A percentile compares a stretch with the other conserved stretches of the same genome.
Evolutionary conservation across 306 rosid species (phyloP).

Genomic region (Pyrus communis): DNA sequence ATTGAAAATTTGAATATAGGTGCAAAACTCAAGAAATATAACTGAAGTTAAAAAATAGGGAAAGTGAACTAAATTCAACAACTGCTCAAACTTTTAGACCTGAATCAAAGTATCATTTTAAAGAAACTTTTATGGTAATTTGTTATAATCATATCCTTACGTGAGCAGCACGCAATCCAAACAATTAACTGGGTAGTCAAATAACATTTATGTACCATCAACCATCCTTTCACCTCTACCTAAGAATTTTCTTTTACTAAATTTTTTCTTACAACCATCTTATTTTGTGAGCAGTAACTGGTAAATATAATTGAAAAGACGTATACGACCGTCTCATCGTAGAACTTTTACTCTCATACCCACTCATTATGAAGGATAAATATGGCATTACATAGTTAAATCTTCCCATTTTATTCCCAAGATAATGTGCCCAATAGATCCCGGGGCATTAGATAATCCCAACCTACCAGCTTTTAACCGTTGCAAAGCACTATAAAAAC

Average conservation of each 20-base stretch:
- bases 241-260: background rate
- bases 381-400: background rate
- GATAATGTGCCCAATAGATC: background rate
- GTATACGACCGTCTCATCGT: background rate
- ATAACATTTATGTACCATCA: background rate
- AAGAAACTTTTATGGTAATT: background rate
- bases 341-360: background rate
- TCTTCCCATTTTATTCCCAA: background rate
- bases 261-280: background rate
- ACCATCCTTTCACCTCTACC: background rate
- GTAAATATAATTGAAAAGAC: background rate
- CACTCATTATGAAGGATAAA: background rate
- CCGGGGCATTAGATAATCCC: background rate
- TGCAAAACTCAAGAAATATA: too few species aligned
- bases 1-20: too few species aligned
- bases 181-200: background rate
- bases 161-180: too few species aligned
- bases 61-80: too few species aligned
- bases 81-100: too few species aligned
- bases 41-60: too few species aligned
- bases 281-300: rapidly evolving
- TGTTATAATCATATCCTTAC: too few species aligned
- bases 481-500: background rate
- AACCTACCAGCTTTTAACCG: background rate
- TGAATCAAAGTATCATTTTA: too few species aligned